Percentiles rank a stretch among this genome's conserved stretches.
phyloP scores from a whole-genome alignment of 2,329 filamentous ascomycete genomes.

The Verticillium albo-atrum region DNA sequence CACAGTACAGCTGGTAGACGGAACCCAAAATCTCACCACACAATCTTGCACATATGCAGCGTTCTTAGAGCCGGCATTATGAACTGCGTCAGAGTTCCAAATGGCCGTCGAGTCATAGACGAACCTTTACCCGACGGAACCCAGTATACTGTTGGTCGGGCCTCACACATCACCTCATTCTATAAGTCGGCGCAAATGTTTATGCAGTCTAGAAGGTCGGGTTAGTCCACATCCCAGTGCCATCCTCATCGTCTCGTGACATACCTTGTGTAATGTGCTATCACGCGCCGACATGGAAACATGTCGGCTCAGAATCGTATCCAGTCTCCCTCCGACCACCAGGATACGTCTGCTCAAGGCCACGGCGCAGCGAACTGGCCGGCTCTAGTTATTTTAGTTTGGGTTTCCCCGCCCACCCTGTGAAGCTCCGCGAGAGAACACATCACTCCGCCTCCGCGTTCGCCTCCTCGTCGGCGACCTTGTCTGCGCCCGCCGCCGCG shows the following conservation, averaged over 20 bases:
- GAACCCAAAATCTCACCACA: too few relatives aligned
- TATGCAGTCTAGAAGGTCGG: background rate
- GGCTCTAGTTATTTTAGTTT: background rate
- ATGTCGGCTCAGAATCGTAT: conserved; percentile 1
- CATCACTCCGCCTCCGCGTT: conserved; percentile 6
- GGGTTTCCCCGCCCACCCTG: background rate
- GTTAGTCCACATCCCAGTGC: background rate
- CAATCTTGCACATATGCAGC: too few relatives aligned
- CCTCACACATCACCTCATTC: background rate
- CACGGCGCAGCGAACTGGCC: background rate
- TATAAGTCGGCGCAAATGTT: background rate
- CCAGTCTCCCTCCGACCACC: background rate
- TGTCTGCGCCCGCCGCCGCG: background rate
- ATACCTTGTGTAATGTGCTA: background rate
- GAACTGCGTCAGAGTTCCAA: too few relatives aligned
- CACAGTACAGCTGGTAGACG: too few relatives aligned
- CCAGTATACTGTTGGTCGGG: too few relatives aligned
- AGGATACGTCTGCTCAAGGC: background rate
- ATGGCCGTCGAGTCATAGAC: too few relatives aligned
- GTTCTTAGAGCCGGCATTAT: too few relatives aligned
- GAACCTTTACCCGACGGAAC: too few relatives aligned
- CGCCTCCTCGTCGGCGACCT: background rate
- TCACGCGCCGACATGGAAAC: conserved; percentile 1
- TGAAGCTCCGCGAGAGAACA: background rate
- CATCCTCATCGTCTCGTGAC: background rate